Percentiles rank a stretch among this genome's conserved stretches.
Conservation (phyloP, 176 grass and related monocot species). For the Eleusine coracana region DNA sequence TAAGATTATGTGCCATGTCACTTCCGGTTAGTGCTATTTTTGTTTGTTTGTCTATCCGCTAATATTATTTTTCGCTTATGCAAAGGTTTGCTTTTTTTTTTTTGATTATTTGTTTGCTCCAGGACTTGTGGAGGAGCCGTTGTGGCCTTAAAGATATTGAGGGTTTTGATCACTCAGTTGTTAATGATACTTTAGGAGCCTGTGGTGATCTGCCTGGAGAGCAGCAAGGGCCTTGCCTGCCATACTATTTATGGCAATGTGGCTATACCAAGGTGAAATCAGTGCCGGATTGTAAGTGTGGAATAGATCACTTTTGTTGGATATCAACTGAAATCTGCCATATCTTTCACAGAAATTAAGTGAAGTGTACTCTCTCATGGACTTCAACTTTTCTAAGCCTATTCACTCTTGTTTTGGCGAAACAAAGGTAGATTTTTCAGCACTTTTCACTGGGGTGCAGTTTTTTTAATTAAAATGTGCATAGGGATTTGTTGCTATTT, state of each 20-base stretch:
- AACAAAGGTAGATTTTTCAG: constrained; percentile 60
- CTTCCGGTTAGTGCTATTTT: constrained; percentile 73
- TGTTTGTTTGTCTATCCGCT: background rate
- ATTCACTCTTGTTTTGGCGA: constrained; percentile 75
- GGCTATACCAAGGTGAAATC: constrained; percentile 68
- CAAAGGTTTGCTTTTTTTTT: background rate
- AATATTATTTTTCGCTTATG: background rate
- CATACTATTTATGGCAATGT: constrained; percentile 89
- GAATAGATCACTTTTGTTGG: constrained; percentile 4
- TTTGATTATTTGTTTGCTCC: background rate
- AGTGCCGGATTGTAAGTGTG: background rate
- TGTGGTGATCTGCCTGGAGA: constrained; percentile 72
- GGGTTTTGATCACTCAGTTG: constrained; percentile 78
- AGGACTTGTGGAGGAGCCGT: constrained; percentile 92
- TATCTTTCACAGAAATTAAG: constrained; percentile 67
- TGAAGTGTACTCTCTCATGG: constrained; percentile 63
- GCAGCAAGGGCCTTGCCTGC: constrained; percentile 70
- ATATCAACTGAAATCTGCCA: background rate
- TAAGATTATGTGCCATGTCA: constrained; percentile 86
- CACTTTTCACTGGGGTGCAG: background rate
- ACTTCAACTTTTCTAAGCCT: constrained; percentile 70
- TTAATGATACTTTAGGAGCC: constrained; percentile 84
- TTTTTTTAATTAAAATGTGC: background rate
- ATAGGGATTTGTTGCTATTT: background rate
- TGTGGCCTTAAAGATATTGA: constrained; percentile 64